Conservation (phyloP, 169 alveolate species). For the Babesia ovis region DNA sequence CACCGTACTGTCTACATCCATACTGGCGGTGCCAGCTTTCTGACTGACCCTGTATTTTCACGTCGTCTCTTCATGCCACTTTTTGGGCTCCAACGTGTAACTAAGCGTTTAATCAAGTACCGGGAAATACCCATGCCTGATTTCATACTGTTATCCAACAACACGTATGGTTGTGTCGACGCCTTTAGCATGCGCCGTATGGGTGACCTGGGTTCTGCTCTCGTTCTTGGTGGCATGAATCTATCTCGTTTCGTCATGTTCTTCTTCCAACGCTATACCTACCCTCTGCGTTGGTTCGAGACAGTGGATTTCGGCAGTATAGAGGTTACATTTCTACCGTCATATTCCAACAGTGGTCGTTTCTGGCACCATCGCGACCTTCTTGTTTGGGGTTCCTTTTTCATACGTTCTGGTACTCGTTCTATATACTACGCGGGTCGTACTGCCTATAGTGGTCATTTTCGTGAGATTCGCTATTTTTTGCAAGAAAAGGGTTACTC, state of each 20-base stretch:
- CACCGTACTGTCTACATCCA: constrained; percentile 64
- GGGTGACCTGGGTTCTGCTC: constrained; percentile 53
- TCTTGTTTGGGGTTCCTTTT: constrained; percentile 62
- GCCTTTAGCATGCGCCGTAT: constrained; percentile 42
- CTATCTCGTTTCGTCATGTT: constrained; percentile 33
- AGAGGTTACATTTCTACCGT: constrained; percentile 53
- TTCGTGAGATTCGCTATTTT: constrained; percentile 33
- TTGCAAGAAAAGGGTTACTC: constrained; percentile 1
- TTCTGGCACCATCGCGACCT: constrained; percentile 32
- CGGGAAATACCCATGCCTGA: constrained; percentile 49
- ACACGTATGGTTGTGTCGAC: constrained; percentile 42
- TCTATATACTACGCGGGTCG: constrained; percentile 43
- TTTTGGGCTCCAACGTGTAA: constrained; percentile 30
- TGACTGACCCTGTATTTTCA: constrained; percentile 60
- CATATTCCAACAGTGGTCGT: constrained; percentile 40
- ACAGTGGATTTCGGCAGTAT: constrained; percentile 48
- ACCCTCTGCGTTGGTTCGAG: constrained; percentile 54
- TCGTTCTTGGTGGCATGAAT: constrained; percentile 58
- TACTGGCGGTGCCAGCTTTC: constrained; percentile 48
- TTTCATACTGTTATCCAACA: constrained; percentile 47
- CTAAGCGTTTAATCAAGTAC: constrained; percentile 20
- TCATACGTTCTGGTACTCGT: constrained; percentile 12
- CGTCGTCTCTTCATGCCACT: constrained; percentile 32
- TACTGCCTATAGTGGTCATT: constrained; percentile 48
- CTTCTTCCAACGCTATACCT: constrained; percentile 43